phyloP scores from a whole-genome alignment of 192 early-diverging fungal species.

The Umbelopsis sp. region DNA sequence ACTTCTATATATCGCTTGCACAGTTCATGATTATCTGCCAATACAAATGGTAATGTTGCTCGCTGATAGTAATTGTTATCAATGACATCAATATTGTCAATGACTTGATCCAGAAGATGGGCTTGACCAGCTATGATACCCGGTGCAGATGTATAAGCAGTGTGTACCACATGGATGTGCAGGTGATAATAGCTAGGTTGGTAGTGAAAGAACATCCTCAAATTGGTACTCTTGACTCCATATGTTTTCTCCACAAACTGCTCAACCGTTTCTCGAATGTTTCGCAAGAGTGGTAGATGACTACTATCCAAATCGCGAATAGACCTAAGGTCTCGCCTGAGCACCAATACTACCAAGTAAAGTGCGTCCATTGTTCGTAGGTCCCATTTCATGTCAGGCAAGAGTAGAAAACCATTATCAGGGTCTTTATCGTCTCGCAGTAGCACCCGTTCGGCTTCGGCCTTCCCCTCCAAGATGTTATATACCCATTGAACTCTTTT shows the following conservation, averaged over 20 bases:
- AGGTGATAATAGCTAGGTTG: conserved; percentile 85
- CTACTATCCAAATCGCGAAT: conserved; percentile 58
- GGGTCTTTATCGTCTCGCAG: conserved; percentile 55
- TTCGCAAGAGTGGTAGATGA: conserved; percentile 67
- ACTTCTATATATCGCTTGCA: not conserved
- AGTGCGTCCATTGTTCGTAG: conserved; percentile 54
- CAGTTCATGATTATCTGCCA: conserved; percentile 52
- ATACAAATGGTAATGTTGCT: conserved; percentile 57
- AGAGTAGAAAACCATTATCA: conserved; percentile 68
- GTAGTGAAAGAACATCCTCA: conserved; percentile 78
- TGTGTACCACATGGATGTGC: conserved; percentile 77
- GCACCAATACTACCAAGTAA: conserved; percentile 67
- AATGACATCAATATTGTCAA: conserved; percentile 67
- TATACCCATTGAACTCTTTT: conserved; percentile 75
- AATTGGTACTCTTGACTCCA: conserved; percentile 55
- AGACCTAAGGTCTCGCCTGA: conserved; percentile 56
- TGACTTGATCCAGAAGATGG: conserved; percentile 69
- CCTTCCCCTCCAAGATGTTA: conserved; percentile 69
- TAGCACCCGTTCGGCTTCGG: conserved; percentile 67
- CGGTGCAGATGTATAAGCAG: conserved; percentile 51
- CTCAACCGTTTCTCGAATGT: conserved; percentile 54
- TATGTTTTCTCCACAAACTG: conserved; percentile 45
- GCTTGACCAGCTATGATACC: conserved; percentile 67
- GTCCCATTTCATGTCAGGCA: conserved; percentile 89
- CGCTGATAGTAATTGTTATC: conserved; percentile 65